phyloP scores from a whole-genome alignment of 2,329 filamentous ascomycete genomes.

The Epichloe baconii region DNA sequence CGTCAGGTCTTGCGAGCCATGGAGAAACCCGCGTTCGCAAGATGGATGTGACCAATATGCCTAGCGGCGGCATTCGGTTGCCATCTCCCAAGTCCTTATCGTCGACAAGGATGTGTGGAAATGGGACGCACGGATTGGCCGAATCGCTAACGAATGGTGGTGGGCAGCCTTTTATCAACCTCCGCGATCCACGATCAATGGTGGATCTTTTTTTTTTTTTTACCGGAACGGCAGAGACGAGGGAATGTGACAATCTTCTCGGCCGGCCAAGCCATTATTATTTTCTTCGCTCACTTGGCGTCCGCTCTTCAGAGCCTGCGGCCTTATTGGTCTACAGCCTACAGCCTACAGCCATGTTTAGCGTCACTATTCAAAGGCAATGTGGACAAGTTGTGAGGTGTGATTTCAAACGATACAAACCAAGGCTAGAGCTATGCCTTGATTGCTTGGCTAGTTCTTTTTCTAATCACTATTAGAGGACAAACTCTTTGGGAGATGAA shows the following conservation, averaged over 20 bases:
- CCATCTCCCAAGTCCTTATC: conserved; percentile 6
- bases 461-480: not conserved
- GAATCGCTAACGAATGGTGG: not conserved
- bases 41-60: not conserved
- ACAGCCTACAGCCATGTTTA: not conserved
- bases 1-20: not conserved
- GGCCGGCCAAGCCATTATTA: conserved; percentile 2
- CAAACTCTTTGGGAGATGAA: not conserved
- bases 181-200: not conserved
- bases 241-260: conserved; percentile 2
- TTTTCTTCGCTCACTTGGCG: not conserved
- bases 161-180: not conserved
- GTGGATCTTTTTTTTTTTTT: not conserved
- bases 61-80: conserved; percentile 7
- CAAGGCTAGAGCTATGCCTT: not conserved
- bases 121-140: not conserved
- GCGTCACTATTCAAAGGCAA: not conserved
- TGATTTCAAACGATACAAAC: not conserved
- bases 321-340: not conserved
- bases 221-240: not conserved
- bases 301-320: not conserved
- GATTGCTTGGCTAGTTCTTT: not conserved
- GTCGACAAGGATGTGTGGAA: conserved; percentile 5
- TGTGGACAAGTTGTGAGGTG: not conserved
- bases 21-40: conserved; percentile 2